Percentiles rank a stretch among this genome's conserved stretches.
These are phyloP conservation scores for Gynostemma pentaphyllum DNA, from an alignment of 306 rosid species.

Conservation along the genomic window DNA sequence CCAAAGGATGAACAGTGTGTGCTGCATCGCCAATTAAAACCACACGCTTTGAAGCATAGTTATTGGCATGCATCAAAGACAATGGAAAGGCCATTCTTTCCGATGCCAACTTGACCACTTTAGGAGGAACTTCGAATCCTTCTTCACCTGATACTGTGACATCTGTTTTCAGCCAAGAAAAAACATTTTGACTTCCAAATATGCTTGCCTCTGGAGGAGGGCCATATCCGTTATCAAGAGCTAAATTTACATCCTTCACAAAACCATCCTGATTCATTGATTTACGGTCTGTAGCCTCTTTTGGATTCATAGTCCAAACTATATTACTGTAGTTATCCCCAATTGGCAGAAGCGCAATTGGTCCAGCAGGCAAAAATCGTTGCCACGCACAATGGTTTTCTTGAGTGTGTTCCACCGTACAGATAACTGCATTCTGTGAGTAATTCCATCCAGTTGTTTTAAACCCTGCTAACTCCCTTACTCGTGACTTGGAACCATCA, in stretches of 20 bases:
- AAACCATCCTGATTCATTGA: constrained; percentile 40
- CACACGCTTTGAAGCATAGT: constrained; percentile 58
- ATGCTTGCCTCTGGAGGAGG: constrained; percentile 56
- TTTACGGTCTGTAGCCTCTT: constrained; percentile 51
- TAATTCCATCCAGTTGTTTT: constrained; percentile 88
- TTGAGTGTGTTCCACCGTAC: constrained; percentile 66
- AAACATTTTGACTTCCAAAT: constrained; percentile 31
- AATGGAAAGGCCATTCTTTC: constrained; percentile 71
- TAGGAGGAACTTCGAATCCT: constrained; percentile 68
- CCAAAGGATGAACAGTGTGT: constrained; percentile 90
- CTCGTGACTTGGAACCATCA: constrained; percentile 84
- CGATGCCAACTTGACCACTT: constrained; percentile 54
- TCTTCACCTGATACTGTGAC: constrained; percentile 37
- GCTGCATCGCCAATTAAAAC: constrained; percentile 90
- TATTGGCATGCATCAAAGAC: constrained; percentile 66
- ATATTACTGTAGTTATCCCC: constrained; percentile 80
- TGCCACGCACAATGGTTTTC: constrained; percentile 85
- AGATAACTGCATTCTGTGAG: constrained; percentile 82
- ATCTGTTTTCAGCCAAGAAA: constrained; percentile 59
- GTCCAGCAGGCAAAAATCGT: constrained; percentile 81
- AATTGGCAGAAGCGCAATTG: constrained; percentile 82
- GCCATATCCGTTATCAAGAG: constrained; percentile 63
- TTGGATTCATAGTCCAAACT: constrained; percentile 92
- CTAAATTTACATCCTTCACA: constrained; percentile 53
- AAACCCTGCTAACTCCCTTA: constrained; percentile 74